A percentile compares a stretch with the other conserved stretches of the same genome.
These are phyloP conservation scores for Pythium pyrilobum DNA, from an alignment of 352 stramenopile species.

Conservation along the genomic window DNA sequence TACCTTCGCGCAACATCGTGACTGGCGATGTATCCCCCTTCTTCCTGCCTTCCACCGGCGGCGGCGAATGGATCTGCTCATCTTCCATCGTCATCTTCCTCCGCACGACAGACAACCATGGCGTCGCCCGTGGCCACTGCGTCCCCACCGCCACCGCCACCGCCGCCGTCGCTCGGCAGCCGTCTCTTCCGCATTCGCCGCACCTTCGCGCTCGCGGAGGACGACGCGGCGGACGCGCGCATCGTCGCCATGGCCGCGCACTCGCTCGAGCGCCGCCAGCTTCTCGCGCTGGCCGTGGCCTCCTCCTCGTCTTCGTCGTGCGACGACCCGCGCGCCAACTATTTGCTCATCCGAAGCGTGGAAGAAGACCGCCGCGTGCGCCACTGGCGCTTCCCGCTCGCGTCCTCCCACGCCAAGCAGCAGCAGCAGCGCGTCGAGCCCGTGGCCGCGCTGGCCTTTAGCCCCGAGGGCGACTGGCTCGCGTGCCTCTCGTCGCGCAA, in stretches of 20 bases:
- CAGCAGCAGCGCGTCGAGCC: constrained; percentile 38
- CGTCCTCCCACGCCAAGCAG: constrained; percentile 54
- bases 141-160: not conserved
- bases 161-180: constrained; percentile 27
- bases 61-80: too few species aligned
- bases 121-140: not conserved
- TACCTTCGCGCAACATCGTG: constrained; percentile 12
- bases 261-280: constrained; percentile 65
- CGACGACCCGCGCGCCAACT: constrained; percentile 27
- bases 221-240: constrained; percentile 5
- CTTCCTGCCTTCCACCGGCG: not conserved
- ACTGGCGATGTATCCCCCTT: too few species aligned
- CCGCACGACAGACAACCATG: too few species aligned
- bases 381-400: constrained; percentile 67
- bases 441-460: constrained; percentile 69
- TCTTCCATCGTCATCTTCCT: not conserved
- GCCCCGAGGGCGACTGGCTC: constrained; percentile 83
- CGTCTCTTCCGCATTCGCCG: constrained; percentile 75
- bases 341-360: constrained; percentile 63
- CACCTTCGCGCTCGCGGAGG: constrained; percentile 34
- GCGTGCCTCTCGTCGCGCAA: constrained; percentile 65
- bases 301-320: not conserved
- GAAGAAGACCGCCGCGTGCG: constrained; percentile 68
- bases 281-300: constrained; percentile 54
- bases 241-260: constrained; percentile 66